Base-by-base conservation (phyloP, 768 basidiomycete species). In the Postia placenta region DNA sequence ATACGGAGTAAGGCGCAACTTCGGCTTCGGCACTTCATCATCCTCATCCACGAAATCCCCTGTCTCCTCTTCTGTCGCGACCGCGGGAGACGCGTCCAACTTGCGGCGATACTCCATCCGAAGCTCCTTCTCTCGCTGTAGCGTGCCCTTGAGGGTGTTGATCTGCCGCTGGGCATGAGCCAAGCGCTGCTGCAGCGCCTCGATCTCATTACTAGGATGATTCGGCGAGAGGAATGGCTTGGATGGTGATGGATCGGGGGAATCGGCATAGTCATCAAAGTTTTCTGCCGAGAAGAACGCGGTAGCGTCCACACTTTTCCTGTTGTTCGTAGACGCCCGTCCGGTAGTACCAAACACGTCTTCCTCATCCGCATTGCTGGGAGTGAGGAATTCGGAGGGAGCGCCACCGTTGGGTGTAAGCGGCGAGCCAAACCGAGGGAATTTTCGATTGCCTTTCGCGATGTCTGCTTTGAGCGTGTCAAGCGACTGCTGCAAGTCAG, bases 131-230 rank as follows among this genome's bases (percentile, higher is more conserved):
- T 93, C 92, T 50, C 90, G 75, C 59, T 81, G 80, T 45, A 93
- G 64, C 0, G 83, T 82, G 42, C 84, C 79, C 60, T 89, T 87
- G 52, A 93, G 78, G 14, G 90, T 91, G 53, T 73, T 77, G 59
- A 93, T 84, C 60, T 91, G 90, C 51, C 91, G 73, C 64, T 93
- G 89, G 3, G 92, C 87, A 64, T 92, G 90, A 11, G 88, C 85
- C 28, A 93, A 73, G 23, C 84, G 75, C 60, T 91, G 85, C 51
- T 90, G 84, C 12, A 92, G 69, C 0, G 82, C 79, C 58, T 92
- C 90, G 35, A 91, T 80, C 64, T 92, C 90, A 60, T 84, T 86
- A 62, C 70, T 81, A 7, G 85, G 87, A 57, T 85, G 87, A 59
- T 81, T 87, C 7, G 83, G 74, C 14, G 84, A 76, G 43, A 86